Base-by-base conservation (phyloP, 208 protist genomes). In the Leishmania arabica region DNA sequence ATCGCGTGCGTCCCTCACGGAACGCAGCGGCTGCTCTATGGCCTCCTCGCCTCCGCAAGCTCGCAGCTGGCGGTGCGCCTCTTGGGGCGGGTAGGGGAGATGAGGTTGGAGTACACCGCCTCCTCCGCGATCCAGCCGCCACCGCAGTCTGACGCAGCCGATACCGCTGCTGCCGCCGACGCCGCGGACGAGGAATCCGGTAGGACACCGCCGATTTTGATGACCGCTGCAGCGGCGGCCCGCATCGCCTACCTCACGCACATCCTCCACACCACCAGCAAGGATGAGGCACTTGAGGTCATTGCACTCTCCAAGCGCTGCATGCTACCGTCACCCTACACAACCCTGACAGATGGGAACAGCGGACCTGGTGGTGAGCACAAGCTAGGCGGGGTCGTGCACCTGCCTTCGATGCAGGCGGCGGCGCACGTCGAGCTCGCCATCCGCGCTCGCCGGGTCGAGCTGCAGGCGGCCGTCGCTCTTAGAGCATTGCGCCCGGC, bases 21-120 rank as follows among this genome's bases (percentile, higher is more conserved):
- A 45, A 87, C 75, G 53, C 84, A 90, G 47, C 86, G 79, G 17
- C 24, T 82, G 27, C 31, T 88, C 17, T 80, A 69, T 47, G 81
- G 78, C 4, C 76, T 81, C n/a, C n/a, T 90, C 72, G 21, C 60
- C 9, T 72, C 64, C 15, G 64, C 51, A 0, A 56, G 34, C 58
- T 17, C 49, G 71, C 75, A 86, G 70, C 62, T 90, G 31, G 77
- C 80, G 19, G 86, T 94, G 47, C 83, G 53, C n/a, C 81, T 89
- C 17, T 85, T 77, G 1, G 94, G 92, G 2, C 77, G 88, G 8
- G 84, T 95, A 34, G 92, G 92, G 31, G 75, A 84, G 11, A 60
- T 75, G 4, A 60, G 88, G 8, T 54, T 95, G 31, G 94, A 97
- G 84, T 95, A 89, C 85, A 88, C 86, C 58, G 91, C 84, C 60